Evolutionary conservation across 495 filamentous ascomycete genomes (phyloP), one percentile per base, ranked within the genome.

Genomic region (Oleoguttula mirabilis): DNA sequence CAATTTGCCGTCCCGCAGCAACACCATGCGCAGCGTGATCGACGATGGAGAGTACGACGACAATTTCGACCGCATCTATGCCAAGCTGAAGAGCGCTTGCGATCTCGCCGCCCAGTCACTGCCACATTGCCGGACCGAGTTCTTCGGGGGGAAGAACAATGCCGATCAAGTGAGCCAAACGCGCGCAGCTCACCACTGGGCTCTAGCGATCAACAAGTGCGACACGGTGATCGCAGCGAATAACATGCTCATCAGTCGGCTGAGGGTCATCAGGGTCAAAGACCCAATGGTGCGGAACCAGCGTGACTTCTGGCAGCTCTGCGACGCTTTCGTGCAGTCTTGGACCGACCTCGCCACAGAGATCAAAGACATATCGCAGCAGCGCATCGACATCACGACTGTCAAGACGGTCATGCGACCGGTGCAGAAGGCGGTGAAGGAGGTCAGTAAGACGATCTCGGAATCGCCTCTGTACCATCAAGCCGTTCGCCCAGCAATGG

Each of bases 241-340:
- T 2, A 74, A 82, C 55, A 60, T 68, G 7, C 63, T 94, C n/a
- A 78, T 79, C 48, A 63, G 63, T 16, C 72, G 80, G 7, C 66
- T 94, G 4, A 80, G 76, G n/a, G 68, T 66, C 39, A 84, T 92
- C 65, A 85, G 84, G 60, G 65, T 92, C 20, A 86, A 85, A 51
- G 85, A 94, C 45, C 82, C 79, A 7, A 67, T 68, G 12, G 70
- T 82, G 36, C 72, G 85, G 21, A 84, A 79, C 24, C 79, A 86
- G 48, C 68, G 72, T 17, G 72, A 78, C 34, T 90, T 93, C 59
- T 94, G 86, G 86, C 74, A 74, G 42, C 68, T 84, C 20, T 87
- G 80, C 67, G 82, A 77, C 57, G 62, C 64, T 31, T 92, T 87
- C 53, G 74, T 88, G 58, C 67, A 76, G 60, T 72, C 82, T 12